phyloP scores from a whole-genome alignment of 139 green algal genomes.

The Zygnema circumcarinatum region DNA sequence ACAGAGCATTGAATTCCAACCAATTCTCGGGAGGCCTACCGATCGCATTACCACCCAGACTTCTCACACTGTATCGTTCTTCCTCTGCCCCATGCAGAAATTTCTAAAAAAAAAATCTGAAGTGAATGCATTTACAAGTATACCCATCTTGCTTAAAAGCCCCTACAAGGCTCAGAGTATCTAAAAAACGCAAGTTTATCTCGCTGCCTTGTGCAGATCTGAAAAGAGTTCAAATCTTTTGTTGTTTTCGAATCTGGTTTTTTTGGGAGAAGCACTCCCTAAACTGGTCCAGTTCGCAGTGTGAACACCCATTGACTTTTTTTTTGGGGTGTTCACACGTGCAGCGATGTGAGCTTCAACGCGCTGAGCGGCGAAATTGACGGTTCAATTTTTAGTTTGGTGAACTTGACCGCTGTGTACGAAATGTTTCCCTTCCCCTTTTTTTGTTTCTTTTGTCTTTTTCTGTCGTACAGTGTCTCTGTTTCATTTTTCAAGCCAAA shows the following conservation, averaged over 20 bases:
- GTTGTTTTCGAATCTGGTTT: not conserved
- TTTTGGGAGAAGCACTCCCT: not conserved
- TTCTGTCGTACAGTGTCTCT: too few relatives aligned
- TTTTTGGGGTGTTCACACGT: not conserved
- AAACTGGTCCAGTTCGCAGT: not conserved
- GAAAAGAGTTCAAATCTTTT: not conserved
- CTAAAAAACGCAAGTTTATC: not conserved
- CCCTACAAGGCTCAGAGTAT: not conserved
- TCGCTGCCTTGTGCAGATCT: not conserved
- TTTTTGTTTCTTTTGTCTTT: too few relatives aligned
- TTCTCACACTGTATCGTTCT: not conserved
- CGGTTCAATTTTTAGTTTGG: not conserved
- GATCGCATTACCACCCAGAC: not conserved
- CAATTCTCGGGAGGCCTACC: not conserved
- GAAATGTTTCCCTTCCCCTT: not conserved
- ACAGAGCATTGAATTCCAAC: not conserved
- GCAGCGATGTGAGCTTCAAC: not conserved
- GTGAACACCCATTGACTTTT: not conserved
- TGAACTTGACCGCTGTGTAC: not conserved
- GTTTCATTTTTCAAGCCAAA: too few relatives aligned
- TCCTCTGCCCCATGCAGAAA: not conserved
- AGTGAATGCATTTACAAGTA: too few relatives aligned
- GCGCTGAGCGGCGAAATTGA: not conserved
- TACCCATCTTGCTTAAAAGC: not conserved
- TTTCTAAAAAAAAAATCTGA: not conserved